Conservation (phyloP, 495 filamentous ascomycete species). For the Xylaria flabelliformis region DNA sequence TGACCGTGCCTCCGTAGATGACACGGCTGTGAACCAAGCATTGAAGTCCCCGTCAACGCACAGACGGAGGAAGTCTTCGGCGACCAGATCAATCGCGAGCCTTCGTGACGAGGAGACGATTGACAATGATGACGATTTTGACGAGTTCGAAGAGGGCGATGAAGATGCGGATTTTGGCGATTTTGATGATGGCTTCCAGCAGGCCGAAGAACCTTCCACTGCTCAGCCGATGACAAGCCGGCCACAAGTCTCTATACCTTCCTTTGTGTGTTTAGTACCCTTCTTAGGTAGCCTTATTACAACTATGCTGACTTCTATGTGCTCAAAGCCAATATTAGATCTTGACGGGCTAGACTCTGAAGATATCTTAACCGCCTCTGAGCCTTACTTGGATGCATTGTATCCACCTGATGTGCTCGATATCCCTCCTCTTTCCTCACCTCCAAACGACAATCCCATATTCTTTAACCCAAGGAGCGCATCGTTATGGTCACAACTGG, state of each 20-base stretch:
- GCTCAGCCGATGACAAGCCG: slow-evolving; percentile 52
- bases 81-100: slow-evolving; percentile 41
- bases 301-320: slow-evolving; percentile 42
- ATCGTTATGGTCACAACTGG: slow-evolving; percentile 95
- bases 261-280: slow-evolving; percentile 51
- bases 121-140: slow-evolving; percentile 67
- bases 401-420: slow-evolving; percentile 61
- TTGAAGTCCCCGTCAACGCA: slow-evolving; percentile 36
- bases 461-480: slow-evolving; percentile 76
- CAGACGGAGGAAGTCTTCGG: slow-evolving; percentile 49
- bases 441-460: slow-evolving; percentile 59
- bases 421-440: slow-evolving; percentile 54
- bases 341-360: slow-evolving; percentile 65
- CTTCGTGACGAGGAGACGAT: slow-evolving; percentile 50
- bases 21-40: slow-evolving; percentile 43
- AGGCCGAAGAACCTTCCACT: slow-evolving; percentile 57
- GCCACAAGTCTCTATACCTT: slow-evolving; percentile 59
- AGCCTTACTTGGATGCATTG: slow-evolving; percentile 62
- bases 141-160: slow-evolving; percentile 89
- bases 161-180: slow-evolving; percentile 83
- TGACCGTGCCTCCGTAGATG: slow-evolving; percentile 49
- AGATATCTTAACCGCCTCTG: slow-evolving; percentile 57
- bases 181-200: slow-evolving; percentile 87
- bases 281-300: slow-evolving; percentile 38
- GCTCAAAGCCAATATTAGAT: slow-evolving; percentile 70